Base-by-base conservation (phyloP, 139 green algal genomes). In the Volvox reticuliferus region DNA sequence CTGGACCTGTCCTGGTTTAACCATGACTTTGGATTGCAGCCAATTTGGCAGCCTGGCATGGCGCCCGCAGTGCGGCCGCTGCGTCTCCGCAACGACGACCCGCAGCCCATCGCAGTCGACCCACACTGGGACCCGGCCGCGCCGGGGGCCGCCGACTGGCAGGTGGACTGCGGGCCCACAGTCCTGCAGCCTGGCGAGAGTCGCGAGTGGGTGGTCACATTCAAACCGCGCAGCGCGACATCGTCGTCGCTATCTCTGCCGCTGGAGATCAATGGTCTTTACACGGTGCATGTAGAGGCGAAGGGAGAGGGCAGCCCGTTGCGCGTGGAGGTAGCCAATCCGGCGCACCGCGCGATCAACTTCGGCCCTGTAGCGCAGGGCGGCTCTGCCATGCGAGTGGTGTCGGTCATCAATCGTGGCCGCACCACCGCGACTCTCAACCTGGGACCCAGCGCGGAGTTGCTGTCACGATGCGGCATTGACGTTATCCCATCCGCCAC, bases 201-300 rank as follows among this genome's bases (percentile, higher is more conserved):
- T 2, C 69, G 79, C 37, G 79, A 96, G 20, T 94, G 96, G 20
- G 14, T 68, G 21, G 86, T 98, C 68, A 93, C 67, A 6, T 98
- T 98, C 92, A 91, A 81, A 76, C 97, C 97, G 17, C 84, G 79
- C 12, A 88, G 75, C 21, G 77, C 83, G 12, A 24, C 80, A 68
- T 17, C 44, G 3, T 96, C 96, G 87, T 21, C 13, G n/a, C 79
- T 91, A 22, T 84, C 88, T 28, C 73, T 98, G 32, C 92, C 92
- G 17, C 92, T 98, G 30, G 91, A 96, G 80, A 89, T 98, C 88
- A 98, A 97, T 82, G 96, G 96, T 21, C 93, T 98, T 14, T 97
- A 95, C 94, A 96, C 92, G 6, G 83, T 98, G 65, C 91, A 94
- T 69, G 93, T 98, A 18, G 79, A 91, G 44, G 26, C 97, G 68